A percentile compares a stretch with the other conserved stretches of the same genome.
phyloP scores from a whole-genome alignment of 768 basidiomycete genomes.

The Lepiota venenata region DNA sequence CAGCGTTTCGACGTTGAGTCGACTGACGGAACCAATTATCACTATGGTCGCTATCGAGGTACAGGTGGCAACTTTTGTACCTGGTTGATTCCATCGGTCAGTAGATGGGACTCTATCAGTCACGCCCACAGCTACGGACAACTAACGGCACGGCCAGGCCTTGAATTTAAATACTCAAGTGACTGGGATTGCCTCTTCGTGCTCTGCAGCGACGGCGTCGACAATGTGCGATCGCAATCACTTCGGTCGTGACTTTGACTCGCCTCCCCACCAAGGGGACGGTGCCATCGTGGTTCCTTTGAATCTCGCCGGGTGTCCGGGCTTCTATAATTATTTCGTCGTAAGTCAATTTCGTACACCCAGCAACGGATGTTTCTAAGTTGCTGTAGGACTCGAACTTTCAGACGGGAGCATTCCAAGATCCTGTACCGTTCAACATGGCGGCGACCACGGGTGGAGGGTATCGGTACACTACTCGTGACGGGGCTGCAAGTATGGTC shows the following conservation, averaged over 20 bases:
- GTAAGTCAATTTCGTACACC: constrained; percentile 9
- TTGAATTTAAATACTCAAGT: constrained; percentile 4
- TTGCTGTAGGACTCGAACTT: constrained; percentile 19
- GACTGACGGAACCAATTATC: constrained; percentile 18
- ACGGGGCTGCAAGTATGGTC: constrained; percentile 22
- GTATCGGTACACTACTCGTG: constrained; percentile 20
- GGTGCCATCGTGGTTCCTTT: constrained; percentile 21
- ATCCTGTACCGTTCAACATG: constrained; percentile 23
- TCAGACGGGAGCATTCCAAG: constrained; percentile 20
- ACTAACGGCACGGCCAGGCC: background rate
- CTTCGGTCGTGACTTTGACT: constrained; percentile 23
- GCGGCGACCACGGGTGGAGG: constrained; percentile 17
- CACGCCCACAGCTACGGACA: background rate
- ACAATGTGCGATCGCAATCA: constrained; percentile 19
- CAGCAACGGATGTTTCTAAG: background rate
- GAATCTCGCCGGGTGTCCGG: constrained; percentile 19
- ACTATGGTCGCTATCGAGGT: constrained; percentile 24
- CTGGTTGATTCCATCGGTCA: constrained; percentile 19
- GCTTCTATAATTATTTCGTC: constrained; percentile 25
- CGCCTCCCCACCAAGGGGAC: constrained; percentile 22
- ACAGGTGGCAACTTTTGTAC: constrained; percentile 24
- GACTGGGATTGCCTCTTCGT: constrained; percentile 12
- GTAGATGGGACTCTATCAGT: background rate
- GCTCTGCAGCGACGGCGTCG: constrained; percentile 17
- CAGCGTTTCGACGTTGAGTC: constrained; percentile 21